Base-by-base conservation (phyloP, 2,329 filamentous ascomycete species). In the Cladophialophora immunda region DNA sequence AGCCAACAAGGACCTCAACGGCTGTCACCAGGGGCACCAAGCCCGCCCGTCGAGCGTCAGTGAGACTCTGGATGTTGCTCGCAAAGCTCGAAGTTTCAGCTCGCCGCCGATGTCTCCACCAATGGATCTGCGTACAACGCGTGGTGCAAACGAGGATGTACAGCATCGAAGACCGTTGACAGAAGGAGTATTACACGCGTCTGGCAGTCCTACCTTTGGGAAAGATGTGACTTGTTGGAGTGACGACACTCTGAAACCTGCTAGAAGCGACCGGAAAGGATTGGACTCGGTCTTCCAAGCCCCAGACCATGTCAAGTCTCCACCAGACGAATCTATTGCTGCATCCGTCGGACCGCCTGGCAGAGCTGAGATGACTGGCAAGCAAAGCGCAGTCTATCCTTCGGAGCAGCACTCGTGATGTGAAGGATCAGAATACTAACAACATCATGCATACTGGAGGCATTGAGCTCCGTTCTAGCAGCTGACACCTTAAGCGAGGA, bases 71-170 rank as follows among this genome's bases (percentile, higher is more conserved):
- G 57, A 47, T 11, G 58, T 45, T 13, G 57, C 50, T 30, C 66
- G 68, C 29, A 64, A 64, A 53, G 58, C 52, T 36, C 68, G 68
- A 56, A 68, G 68, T 50, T 64, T 64, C 36, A 70, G 68, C 45
- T 70, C 68, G 54, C 66, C 68, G 27, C 53, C 57, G n/a, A 66
- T 57, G 7, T 60, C 64, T 29, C 22, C 63, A 29, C 34, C 41
- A 29, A 27, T 19, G 22, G 9, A 56, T 30, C 53, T 50, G 36
- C 36, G 36, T 17, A 41, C 36, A 41, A n/a, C 36, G 3, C 9
- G 45, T 50, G 19, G 45, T 50, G 19, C 45, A 3, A 25, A 25
- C 25, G 45, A 25, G 22, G 9, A 50, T 55, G 8, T 15, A 55
- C 4, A 29, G 13, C 11, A 15, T 50, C 32, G 45, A 41, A 6